Base-by-base conservation (phyloP, 306 rosid genomes). In the Medicago truncatula region DNA sequence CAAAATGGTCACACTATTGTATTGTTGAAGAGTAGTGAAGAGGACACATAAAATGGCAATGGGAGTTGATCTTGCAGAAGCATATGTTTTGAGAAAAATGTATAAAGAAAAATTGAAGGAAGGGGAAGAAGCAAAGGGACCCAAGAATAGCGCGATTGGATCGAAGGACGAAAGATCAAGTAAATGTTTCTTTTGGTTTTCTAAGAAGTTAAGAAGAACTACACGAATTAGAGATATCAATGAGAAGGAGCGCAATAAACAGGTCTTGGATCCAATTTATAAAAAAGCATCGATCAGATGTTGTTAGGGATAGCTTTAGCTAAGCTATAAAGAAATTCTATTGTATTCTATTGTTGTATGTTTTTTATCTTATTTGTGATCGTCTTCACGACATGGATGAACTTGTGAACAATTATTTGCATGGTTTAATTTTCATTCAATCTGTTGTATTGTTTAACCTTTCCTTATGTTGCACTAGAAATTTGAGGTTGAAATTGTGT, bases 181-280 rank as follows among this genome's bases (percentile, higher is more conserved):
- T 60, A 76, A 73, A 49, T 80, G 84, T 21, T 80, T 73, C 67
- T 68, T 64, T 67, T 80, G 76, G 80, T 60, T 75, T 49, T 38
- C 17, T 9, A 74, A 47, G 64, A 75, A 54, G 38, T 40, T 15
- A 10, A 80, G 12, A 58, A 73, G 73, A 73, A 21, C 62, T 36
- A 41, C 23, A 79, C 43, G 4, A 58, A 25, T 65, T 31, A 20
- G 50, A 58, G 52, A 74, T 17, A 17, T 12, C 52, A 49, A n/a
- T 23, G 63, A 73, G 7, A 31, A 77, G 12, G 49, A 40, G 18
- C 4, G 8, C 15, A 58, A 4, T 5, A 58, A 23, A 23, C 9
- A 4, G 16, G 4, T 23, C 12, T 58, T 23, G 38, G 16, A 58
- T 23, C 38, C 4, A 23, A 58, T 4, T 8, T 58, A 9, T 58